Base-by-base conservation (phyloP, 2,329 filamentous ascomycete genomes). In the Thermothelomyces thermophilus region DNA sequence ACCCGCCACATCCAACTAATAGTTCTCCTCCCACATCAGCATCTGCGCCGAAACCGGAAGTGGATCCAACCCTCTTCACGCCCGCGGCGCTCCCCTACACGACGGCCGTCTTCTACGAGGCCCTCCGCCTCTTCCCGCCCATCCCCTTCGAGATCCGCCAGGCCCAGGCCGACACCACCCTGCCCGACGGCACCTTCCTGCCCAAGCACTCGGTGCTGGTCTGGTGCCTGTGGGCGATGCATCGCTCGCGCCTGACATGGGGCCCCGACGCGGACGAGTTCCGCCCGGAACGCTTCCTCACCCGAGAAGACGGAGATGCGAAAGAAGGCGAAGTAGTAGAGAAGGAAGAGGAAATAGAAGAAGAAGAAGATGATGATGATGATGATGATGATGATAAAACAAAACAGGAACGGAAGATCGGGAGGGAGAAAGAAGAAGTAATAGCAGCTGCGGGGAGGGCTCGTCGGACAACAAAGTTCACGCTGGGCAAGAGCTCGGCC, bases 61-160 rank as follows among this genome's bases (percentile, higher is more conserved):
- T 50, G 59, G 60, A 62, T 54, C 65, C 62, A 1, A 64, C 66
- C 26, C 56, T 64, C 52, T 71, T 72, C 31, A 71, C 68, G 2
- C 71, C 76, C 0, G 40, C 61, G 9, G 62, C 68, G 9, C 59
- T 78, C 31, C 80, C 81, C 2, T 83, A 79, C 61, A 73, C 72
- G n/a, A 72, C 76, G 55, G 79, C 82, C 33, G 73, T 78, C 11
- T 83, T 83, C 60, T 80, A 82, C 63, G 82, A 85, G 59, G 63
- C 76, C 2, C 66, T 85, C 2, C 74, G 82, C 3, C 68, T 84
- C 6, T 83, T 77, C 55, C 82, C 82, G 2, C 80, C 81, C 2
- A 76, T 85, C 24, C 82, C 82, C 1, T 80, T 85, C 53, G 82
- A 85, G 60, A 76, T 85, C 56, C 82, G 81, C 61, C 79, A 85